Evolutionary conservation across 495 filamentous ascomycete genomes (phyloP).

Genomic region (Penicillium waksmanii): DNA sequence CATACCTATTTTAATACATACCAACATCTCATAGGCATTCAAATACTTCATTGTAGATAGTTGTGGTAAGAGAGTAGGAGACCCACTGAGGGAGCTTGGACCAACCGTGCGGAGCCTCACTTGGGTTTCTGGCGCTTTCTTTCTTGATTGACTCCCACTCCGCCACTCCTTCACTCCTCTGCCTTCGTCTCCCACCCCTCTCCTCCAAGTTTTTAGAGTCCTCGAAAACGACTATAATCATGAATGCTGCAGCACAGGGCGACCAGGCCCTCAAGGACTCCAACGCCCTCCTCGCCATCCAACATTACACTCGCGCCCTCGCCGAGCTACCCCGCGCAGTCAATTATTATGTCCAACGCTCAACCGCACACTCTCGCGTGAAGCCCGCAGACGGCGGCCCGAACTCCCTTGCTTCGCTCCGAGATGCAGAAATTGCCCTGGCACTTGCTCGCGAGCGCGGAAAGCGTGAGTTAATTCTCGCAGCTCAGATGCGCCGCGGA

Average conservation of each 20-base stretch:
- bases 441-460: conserved; percentile 69
- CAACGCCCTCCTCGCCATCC: conserved; percentile 69
- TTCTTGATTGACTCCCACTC: neutral
- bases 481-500: conserved; percentile 79
- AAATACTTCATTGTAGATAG: neutral
- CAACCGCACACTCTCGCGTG: conserved; percentile 76
- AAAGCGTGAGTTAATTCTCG: conserved; percentile 77
- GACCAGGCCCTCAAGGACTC: conserved; percentile 64
- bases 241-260: conserved; percentile 66
- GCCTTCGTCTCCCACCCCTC: neutral
- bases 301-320: conserved; percentile 78
- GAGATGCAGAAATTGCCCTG: conserved; percentile 81
- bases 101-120: conserved; percentile 11
- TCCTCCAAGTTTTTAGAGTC: neutral
- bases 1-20: conserved; percentile 7
- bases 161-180: neutral
- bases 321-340: conserved; percentile 66
- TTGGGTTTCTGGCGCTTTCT: neutral
- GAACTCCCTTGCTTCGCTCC: conserved; percentile 61
- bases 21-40: neutral
- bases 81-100: conserved; percentile 3
- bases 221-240: conserved; percentile 25
- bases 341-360: conserved; percentile 84
- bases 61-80: neutral
- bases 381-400: conserved; percentile 50